Base-by-base conservation (phyloP, 306 rosid genomes). In the Glycyrrhiza uralensis region DNA sequence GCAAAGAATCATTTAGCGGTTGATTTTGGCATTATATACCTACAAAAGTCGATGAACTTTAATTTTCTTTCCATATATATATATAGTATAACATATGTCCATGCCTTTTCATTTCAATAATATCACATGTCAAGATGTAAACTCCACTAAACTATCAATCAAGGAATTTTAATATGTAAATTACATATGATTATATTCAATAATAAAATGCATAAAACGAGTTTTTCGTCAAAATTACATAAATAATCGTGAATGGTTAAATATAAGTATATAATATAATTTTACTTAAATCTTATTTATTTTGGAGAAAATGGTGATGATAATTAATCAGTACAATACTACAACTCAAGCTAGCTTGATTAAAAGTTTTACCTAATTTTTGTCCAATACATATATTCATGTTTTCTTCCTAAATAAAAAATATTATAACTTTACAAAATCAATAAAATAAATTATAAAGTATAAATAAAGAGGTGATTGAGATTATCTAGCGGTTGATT, bases 1-100 rank as follows among this genome's bases (percentile, higher is more conserved):
- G 61, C 1, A 29, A 68, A 51, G 54, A 71, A 71, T 55, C 42
- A 23, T 70, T 23, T 70, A 14, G 66, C 76, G 76, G 67, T 71
- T 42, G 5, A 41, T 28, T 71, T 71, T 20, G 47, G 68, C 23
- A 3, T 33, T 20, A 41, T n/a, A n/a, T n/a, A n/a, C 29, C 46
- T 30, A 32, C 57, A 30, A 26, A 24, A 36, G 55, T 55, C 42
- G 17, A 39, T 24, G 66, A 24, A 55, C n/a, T n/a, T n/a, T n/a
- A n/a, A 13, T 0, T 26, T 28, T 55, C 47, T 68, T 50, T 18
- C 45, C 45, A 45, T 14, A 42, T 64, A 8, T 42, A 4, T 23
- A 38, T 9, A 35, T 9, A 0, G 18, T 8, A 35, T 33, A 17
- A 11, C 11, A 61, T 2, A n/a, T 35, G 29, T 33, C 50, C 49